Percentiles rank a stretch among this genome's conserved stretches.
phyloP scores from a whole-genome alignment of 1,284 basidiomycete genomes.

The Pisolithus thermaeus region DNA sequence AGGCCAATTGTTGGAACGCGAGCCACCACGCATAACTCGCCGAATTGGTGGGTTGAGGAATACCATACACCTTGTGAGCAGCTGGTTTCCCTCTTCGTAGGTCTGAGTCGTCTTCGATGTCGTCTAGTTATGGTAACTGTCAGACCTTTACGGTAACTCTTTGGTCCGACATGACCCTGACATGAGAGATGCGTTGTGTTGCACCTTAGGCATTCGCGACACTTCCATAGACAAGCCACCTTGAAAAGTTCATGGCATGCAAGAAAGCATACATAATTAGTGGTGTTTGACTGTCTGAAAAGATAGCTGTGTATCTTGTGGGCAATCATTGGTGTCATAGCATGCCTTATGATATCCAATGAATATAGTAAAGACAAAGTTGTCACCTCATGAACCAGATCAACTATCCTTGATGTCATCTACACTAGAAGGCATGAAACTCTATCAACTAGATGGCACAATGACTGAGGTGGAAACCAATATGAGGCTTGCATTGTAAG shows the following conservation, averaged over 20 bases:
- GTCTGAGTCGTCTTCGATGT: constrained; percentile 75
- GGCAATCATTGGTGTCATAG: constrained; percentile 43
- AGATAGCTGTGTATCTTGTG: constrained; percentile 79
- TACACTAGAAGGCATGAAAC: constrained; percentile 30
- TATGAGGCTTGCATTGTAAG: constrained; percentile 88
- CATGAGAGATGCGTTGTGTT: constrained; percentile 75
- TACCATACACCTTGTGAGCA: constrained; percentile 73
- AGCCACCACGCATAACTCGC: constrained; percentile 88
- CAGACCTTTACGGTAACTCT: too few species aligned
- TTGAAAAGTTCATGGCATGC: constrained; percentile 73
- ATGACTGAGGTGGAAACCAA: background rate
- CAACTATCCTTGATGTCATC: constrained; percentile 47
- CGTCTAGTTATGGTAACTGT: constrained; percentile 45
- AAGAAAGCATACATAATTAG: constrained; percentile 89
- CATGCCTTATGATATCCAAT: background rate
- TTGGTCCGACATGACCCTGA: too few species aligned
- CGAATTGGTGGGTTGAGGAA: constrained; percentile 76
- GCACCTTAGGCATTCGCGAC: constrained; percentile 31
- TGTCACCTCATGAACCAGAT: constrained; percentile 73
- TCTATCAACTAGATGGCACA: background rate
- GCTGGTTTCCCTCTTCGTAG: constrained; percentile 67
- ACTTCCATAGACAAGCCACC: constrained; percentile 20
- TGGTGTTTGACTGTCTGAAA: constrained; percentile 82
- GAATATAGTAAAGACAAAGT: constrained; percentile 44
- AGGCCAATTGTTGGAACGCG: constrained; percentile 65